Conservation (phyloP, 192 early-diverging fungal species). For the Mortierella hygrophila region DNA sequence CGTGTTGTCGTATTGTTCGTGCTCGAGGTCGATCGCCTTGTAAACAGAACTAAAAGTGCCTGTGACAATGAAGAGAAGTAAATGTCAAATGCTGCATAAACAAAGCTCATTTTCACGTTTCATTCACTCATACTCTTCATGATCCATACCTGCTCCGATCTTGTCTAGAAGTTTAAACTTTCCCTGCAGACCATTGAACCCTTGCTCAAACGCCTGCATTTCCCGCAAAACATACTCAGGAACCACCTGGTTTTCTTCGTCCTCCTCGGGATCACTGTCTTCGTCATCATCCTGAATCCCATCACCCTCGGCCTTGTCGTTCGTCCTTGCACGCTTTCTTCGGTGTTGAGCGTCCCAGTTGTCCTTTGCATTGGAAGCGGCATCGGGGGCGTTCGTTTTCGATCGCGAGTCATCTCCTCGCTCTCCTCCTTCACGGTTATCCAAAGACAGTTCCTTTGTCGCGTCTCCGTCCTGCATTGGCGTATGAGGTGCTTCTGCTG, state of each 20-base stretch:
- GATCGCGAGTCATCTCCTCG: neutral
- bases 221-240: conserved; percentile 64
- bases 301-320: neutral
- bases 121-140: no score
- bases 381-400: neutral
- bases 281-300: neutral
- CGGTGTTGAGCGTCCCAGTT: neutral
- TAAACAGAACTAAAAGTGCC: conserved; percentile 95
- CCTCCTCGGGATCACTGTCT: conserved; percentile 11
- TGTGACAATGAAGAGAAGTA: conserved; percentile 19
- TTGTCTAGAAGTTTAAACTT: conserved; percentile 80
- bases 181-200: conserved; percentile 66
- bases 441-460: neutral
- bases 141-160: conserved; percentile 80
- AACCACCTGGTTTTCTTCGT: neutral
- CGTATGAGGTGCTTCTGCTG: neutral
- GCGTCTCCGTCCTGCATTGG: neutral
- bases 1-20: conserved; percentile 79
- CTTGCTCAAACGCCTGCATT: conserved; percentile 66
- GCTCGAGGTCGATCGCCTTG: conserved; percentile 84
- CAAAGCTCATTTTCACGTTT: neutral
- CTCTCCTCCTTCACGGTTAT: neutral
- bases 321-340: neutral
- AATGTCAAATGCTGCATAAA: neutral
- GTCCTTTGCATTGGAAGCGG: neutral